Evolutionary conservation across 805 yeast species (phyloP), one percentile per base, ranked within the genome.

Genomic region (Candida vartiovaarae): DNA sequence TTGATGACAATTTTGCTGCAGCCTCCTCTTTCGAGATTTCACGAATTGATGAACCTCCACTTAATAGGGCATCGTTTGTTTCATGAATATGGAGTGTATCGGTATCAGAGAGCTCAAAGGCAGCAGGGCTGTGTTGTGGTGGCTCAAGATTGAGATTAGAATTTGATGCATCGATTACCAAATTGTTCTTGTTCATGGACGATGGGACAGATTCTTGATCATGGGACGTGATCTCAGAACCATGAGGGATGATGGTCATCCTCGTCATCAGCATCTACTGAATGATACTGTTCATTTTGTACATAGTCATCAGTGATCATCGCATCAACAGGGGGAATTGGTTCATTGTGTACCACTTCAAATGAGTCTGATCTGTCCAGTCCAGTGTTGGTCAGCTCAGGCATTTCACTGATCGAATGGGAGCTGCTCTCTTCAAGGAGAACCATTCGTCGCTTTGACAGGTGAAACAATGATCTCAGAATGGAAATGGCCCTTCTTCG

Each of bases 41-140:
- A 4, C 30, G 26, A 4, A 43, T 20, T 15, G 44, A 46, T 2
- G 42, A 39, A 26, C 25, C 32, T 20, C 15, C 43, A 23, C 36
- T 34, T 9, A 6, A 4, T 38, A 38, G 4, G 29, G 10, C 31
- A 6, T 38, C 20, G 34, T 41, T 6, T 36, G 50, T 46, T 23
- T 44, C 51, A 26, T 42, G 49, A 20, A 55, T 50, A 23, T 57
- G 60, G 24, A 51, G 38, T 6, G 60, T 50, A 34, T 57, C 62
- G 1, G 57, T 38, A 39, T 54, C 60, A 8, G 60, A 51, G 11
- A 50, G 42, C 6, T 51, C 50, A 20, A 40, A 39, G 3, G 34
- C 23, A 5, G 40, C 41, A n/a, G 54, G 51, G 32, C 53, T 48
- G 24, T 34, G 30, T 4, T 42, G 45, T 20, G 48, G 45, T n/a